phyloP scores from a whole-genome alignment of 495 filamentous ascomycete species.

The Penicillium daleae region DNA sequence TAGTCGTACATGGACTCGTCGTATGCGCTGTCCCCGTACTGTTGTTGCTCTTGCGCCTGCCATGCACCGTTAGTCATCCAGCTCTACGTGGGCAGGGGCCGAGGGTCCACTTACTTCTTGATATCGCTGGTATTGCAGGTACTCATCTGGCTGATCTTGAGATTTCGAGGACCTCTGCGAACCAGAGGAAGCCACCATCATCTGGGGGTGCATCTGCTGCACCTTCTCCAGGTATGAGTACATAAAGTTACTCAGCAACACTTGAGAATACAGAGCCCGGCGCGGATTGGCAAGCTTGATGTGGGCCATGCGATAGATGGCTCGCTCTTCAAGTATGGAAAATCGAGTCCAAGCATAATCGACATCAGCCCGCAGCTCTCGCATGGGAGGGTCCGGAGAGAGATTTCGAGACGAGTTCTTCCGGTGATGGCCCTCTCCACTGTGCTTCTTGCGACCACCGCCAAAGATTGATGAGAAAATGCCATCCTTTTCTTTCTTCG shows the following conservation, averaged over 20 bases:
- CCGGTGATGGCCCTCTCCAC: conserved; percentile 62
- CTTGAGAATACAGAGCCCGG: conserved; percentile 89
- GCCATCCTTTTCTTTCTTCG: conserved; percentile 88
- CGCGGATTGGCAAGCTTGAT: conserved; percentile 98
- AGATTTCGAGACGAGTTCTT: conserved; percentile 76
- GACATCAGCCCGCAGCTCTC: conserved; percentile 76
- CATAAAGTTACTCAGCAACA: conserved; percentile 99
- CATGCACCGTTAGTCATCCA: conserved; percentile 15
- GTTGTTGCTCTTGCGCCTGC: conserved; percentile 55
- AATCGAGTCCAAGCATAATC: conserved; percentile 97
- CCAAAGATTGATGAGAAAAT: conserved; percentile 91
- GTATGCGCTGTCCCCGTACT: conserved; percentile 57
- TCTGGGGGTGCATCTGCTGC: conserved; percentile 95
- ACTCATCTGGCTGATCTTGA: conserved; percentile 68
- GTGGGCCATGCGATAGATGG: conserved; percentile 98
- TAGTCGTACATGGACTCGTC: conserved; percentile 65
- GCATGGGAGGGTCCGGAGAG: conserved; percentile 78
- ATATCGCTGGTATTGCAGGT: conserved; percentile 64
- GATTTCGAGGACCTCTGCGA: conserved; percentile 64
- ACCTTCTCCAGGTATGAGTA: conserved; percentile 99
- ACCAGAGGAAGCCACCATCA: conserved; percentile 68
- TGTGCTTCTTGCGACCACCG: conserved; percentile 78
- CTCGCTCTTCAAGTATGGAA: conserved; percentile 91
- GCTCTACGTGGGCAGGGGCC: background rate
- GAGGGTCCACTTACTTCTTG: conserved; percentile 58